Percentiles rank a stretch among this genome's conserved stretches.
These are phyloP conservation scores for Anisodus acutangulus DNA, from an alignment of 257 asterid species.

Conservation along the genomic window DNA sequence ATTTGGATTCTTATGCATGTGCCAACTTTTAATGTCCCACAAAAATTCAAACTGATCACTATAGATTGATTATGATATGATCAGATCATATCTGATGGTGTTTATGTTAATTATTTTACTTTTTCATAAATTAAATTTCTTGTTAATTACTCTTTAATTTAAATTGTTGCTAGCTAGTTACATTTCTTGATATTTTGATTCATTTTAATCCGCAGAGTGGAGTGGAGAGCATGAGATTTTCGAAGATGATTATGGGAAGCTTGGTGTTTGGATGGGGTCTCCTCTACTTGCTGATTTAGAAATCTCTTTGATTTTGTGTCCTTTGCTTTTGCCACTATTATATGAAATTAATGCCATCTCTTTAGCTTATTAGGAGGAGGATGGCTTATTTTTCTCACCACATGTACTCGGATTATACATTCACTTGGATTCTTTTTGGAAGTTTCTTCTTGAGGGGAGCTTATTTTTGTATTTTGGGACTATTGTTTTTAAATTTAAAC, in stretches of 20 bases:
- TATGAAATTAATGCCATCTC: slow-evolving; percentile 31
- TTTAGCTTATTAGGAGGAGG: slow-evolving; percentile 35
- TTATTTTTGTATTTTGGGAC: slow-evolving; percentile 28
- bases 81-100: neutral
- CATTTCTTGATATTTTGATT: neutral
- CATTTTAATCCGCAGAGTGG: slow-evolving; percentile 64
- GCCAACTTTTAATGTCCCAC: neutral
- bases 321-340: neutral
- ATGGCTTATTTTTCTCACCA: slow-evolving; percentile 32
- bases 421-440: slow-evolving; percentile 67
- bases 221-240: slow-evolving; percentile 41
- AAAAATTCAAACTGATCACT: neutral
- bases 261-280: slow-evolving; percentile 54
- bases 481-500: neutral
- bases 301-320: neutral
- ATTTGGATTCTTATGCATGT: neutral
- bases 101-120: neutral
- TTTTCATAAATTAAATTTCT: neutral
- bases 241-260: slow-evolving; percentile 48
- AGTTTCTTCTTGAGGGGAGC: slow-evolving; percentile 43
- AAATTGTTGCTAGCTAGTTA: neutral
- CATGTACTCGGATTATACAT: slow-evolving; percentile 45
- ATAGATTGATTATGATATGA: neutral
- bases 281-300: slow-evolving; percentile 48
- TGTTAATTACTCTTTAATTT: neutral